A percentile compares a stretch with the other conserved stretches of the same genome.
These are phyloP conservation scores for Malus orientalis DNA, from an alignment of 306 rosid species.

Conservation along the genomic window DNA sequence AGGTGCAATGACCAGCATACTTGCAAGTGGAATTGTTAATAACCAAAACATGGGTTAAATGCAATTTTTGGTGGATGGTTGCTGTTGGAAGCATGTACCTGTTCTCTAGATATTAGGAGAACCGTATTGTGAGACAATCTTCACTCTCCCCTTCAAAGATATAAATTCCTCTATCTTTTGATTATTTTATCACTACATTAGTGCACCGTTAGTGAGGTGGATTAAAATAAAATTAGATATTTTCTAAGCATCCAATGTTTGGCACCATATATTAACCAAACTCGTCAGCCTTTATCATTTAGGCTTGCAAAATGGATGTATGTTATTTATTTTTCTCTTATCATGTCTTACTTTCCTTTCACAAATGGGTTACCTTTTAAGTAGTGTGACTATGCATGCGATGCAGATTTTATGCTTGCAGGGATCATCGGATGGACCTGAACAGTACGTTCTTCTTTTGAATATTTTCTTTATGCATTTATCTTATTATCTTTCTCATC, in stretches of 20 bases:
- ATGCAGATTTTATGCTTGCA: slow-evolving; percentile 86
- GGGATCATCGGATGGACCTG: slow-evolving; percentile 93
- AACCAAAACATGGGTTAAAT: background rate
- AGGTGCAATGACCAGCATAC: background rate
- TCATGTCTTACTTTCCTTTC: background rate
- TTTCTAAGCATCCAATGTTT: background rate
- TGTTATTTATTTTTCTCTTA: background rate
- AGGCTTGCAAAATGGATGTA: background rate
- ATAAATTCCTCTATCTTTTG: too few species aligned
- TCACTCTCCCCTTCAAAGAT: background rate
- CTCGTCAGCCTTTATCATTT: background rate
- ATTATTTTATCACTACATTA: background rate
- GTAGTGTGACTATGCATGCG: slow-evolving; percentile 21
- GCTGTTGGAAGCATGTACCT: background rate
- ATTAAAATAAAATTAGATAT: background rate
- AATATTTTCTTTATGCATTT: slow-evolving; percentile 6
- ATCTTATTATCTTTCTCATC: slow-evolving; percentile 15
- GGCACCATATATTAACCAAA: background rate
- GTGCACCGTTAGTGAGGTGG: background rate
- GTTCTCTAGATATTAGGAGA: background rate
- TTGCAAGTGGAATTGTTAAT: background rate
- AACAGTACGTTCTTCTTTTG: slow-evolving; percentile 47
- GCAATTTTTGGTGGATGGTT: background rate
- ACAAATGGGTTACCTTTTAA: background rate
- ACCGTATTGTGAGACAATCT: background rate